phyloP scores from a whole-genome alignment of 2,329 filamentous ascomycete species.

The Monosporascus sp. region DNA sequence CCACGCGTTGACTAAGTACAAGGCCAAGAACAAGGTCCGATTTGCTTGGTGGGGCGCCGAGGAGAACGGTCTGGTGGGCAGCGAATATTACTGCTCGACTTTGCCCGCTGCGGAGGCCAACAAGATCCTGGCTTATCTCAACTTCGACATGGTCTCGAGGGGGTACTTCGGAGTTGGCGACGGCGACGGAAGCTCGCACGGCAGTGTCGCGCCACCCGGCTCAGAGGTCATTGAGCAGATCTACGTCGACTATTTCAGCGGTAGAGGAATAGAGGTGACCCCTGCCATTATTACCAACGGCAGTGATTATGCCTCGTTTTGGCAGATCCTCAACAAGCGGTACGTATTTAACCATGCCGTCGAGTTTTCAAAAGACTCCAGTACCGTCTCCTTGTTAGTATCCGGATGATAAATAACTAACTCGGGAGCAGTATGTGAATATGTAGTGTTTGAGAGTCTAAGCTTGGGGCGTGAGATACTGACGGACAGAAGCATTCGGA shows the following conservation, averaged over 20 bases:
- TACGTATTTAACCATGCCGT: not conserved
- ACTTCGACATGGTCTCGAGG: slow-evolving; percentile 31
- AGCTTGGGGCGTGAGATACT: not conserved
- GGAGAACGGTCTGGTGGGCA: slow-evolving; percentile 26
- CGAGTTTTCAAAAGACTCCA: not conserved
- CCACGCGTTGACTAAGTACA: slow-evolving; percentile 15
- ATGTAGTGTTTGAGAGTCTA: not conserved
- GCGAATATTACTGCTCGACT: slow-evolving; percentile 24
- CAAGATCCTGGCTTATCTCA: slow-evolving; percentile 27
- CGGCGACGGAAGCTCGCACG: slow-evolving; percentile 29
- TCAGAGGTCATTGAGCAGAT: slow-evolving; percentile 29
- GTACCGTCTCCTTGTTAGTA: not conserved
- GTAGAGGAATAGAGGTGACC: slow-evolving; percentile 19
- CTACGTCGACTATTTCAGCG: slow-evolving; percentile 24
- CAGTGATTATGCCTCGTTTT: slow-evolving; percentile 50
- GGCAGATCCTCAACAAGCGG: slow-evolving; percentile 26
- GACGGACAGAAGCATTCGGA: slow-evolving; percentile 18
- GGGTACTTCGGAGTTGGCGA: slow-evolving; percentile 30
- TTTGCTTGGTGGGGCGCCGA: slow-evolving; percentile 29
- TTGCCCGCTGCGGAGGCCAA: slow-evolving; percentile 20
- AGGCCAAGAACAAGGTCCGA: slow-evolving; percentile 24
- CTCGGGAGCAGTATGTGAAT: not conserved
- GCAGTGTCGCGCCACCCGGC: slow-evolving; percentile 29
- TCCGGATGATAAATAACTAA: not conserved
- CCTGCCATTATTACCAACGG: slow-evolving; percentile 30